phyloP scores from a whole-genome alignment of 805 yeast species.

The Candida saitoana region DNA sequence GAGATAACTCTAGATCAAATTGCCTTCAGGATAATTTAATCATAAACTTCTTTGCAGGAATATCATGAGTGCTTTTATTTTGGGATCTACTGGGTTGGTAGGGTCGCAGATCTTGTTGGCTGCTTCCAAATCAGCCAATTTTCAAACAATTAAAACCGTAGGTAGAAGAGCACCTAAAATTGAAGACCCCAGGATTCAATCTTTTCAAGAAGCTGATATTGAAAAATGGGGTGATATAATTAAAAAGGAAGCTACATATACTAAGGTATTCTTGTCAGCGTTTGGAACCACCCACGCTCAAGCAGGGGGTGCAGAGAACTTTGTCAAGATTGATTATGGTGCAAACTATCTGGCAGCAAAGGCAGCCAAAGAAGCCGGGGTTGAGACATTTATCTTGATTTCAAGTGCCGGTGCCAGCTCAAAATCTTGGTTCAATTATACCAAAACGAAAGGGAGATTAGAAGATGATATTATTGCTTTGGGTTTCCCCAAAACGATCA shows the following conservation, averaged over 20 bases:
- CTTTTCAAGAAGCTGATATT: slow-evolving; percentile 44
- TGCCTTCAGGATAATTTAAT: too few species aligned
- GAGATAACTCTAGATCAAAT: too few species aligned
- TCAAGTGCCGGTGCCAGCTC: slow-evolving; percentile 63
- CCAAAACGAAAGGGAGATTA: slow-evolving; percentile 67
- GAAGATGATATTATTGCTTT: slow-evolving; percentile 64
- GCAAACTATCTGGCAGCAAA: slow-evolving; percentile 64
- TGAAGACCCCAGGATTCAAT: slow-evolving; percentile 26
- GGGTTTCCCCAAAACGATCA: slow-evolving; percentile 66
- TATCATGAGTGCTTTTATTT: slow-evolving; percentile 17
- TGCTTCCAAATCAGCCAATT: slow-evolving; percentile 33
- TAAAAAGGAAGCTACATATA: slow-evolving; percentile 23
- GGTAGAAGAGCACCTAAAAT: slow-evolving; percentile 45
- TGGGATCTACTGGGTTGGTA: slow-evolving; percentile 80
- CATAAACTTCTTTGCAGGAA: too few species aligned
- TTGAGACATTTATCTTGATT: slow-evolving; percentile 62
- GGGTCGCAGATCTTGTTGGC: slow-evolving; percentile 55
- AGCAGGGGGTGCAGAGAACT: slow-evolving; percentile 73
- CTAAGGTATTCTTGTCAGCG: slow-evolving; percentile 53
- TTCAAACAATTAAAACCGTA: slow-evolving; percentile 44
- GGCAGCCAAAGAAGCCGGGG: slow-evolving; percentile 69
- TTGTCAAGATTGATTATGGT: slow-evolving; percentile 70
- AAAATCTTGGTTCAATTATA: slow-evolving; percentile 55
- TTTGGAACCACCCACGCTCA: slow-evolving; percentile 72
- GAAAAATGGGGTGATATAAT: slow-evolving; percentile 48